Percentiles rank a stretch among this genome's conserved stretches.
Conservation (phyloP, 139 green algal genomes). For the Chlorella sp. region DNA sequence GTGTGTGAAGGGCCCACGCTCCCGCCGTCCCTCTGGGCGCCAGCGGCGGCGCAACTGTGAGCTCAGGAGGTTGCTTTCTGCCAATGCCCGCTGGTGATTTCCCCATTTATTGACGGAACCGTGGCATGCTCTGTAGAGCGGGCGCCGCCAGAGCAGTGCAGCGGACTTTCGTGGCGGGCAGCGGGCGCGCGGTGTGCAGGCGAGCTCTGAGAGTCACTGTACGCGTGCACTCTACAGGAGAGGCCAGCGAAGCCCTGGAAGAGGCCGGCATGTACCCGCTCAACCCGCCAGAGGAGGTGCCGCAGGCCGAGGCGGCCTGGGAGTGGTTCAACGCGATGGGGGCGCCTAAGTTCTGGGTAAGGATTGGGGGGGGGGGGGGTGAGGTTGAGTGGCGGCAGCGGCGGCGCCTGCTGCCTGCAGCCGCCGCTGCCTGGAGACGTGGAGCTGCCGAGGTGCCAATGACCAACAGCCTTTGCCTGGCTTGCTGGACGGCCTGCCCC, state of each 20-base stretch:
- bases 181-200: not conserved
- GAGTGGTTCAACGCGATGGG: conserved; percentile 80
- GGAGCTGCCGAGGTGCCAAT: too few species aligned
- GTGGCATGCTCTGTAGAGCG: not conserved
- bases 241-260: not conserved
- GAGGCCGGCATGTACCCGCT: not conserved
- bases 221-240: not conserved
- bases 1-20: too few species aligned
- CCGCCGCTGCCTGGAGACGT: not conserved
- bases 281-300: conserved; percentile 32
- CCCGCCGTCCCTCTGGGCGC: too few species aligned
- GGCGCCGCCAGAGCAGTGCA: not conserved
- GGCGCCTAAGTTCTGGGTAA: conserved; percentile 77
- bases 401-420: not conserved
- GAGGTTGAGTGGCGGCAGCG: not conserved
- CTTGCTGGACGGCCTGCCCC: too few species aligned
- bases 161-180: not conserved
- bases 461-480: too few species aligned
- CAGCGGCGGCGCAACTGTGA: too few species aligned
- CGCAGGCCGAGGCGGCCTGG: conserved; percentile 68
- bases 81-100: too few species aligned
- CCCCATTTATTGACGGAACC: too few species aligned
- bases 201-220: not conserved
- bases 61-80: too few species aligned
- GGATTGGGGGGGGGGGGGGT: not conserved